Base-by-base conservation (phyloP, 2,329 filamentous ascomycete genomes). In the Chaetomium olivaceum region DNA sequence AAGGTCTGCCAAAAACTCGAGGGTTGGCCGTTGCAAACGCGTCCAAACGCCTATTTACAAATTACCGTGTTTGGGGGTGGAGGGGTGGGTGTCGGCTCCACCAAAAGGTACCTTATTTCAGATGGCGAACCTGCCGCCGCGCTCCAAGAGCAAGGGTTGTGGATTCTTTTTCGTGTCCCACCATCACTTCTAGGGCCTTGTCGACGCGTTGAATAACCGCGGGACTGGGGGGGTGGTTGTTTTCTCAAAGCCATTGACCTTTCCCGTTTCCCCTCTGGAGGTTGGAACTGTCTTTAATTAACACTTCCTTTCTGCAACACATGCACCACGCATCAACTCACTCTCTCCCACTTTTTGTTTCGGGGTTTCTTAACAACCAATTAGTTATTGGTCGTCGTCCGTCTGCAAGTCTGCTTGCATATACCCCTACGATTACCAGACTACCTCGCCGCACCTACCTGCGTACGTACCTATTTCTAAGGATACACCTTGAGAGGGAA, bases 1-100 rank as follows among this genome's bases (percentile, higher is more conserved):
- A 60, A 12, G 7, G 9, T 9, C 19, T 7, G 5, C 23, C 50
- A 14, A 27, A 29, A 54, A 4, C 3, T 29, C 9, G 14, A 55
- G 50, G 59, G 59, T 55, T 61, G 36, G 33, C 46, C 25, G 43
- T 59, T 59, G 58, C 16, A 11, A 59, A 33, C 52, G 52, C 27
- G 56, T 27, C 36, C 21, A 31, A 6, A 50, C 52, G 60, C 52
- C 52, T 62, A 51, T 61, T 64, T 61, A 61, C 57, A 64, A 61
- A 43, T 61, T 61, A 19, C 63, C 58, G n/a, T 19, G 50, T 59
- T 25, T 59, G 57, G 21, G 19, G 23, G 21, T 6, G n/a, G n/a
- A n/a, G n/a, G n/a, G n/a, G n/a, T n/a, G n/a, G n/a, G n/a, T 21
- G 9, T 33, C n/a, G 54, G 51, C 11, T n/a, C 19, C 11, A 23